Base-by-base conservation (phyloP, 768 basidiomycete genomes). In the Tricholoma furcatifolium region DNA sequence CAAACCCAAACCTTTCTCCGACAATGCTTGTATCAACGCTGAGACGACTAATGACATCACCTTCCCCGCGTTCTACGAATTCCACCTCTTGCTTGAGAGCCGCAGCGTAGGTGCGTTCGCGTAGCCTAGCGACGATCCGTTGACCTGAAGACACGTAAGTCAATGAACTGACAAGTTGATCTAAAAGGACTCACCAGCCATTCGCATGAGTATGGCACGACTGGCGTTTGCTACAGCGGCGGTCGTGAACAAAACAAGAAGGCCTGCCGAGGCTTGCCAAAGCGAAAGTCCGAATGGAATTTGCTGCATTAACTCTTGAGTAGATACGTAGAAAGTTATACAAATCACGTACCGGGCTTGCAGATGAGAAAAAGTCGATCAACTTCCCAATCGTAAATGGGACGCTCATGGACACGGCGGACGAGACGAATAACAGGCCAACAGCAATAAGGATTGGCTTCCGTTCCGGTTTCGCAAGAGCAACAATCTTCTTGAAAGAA, bases 11-110 rank as follows among this genome's bases (percentile, higher is more conserved):
- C 91, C 90, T 92, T 72, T 93, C 93, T 39, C 96, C 96, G 38
- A 98, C 91, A 58, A 98, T 91, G 59, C 84, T 91, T 6, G 91
- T 91, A 65, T 99, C 96, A 1, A 87, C 88, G 52, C 90, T 93
- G 30, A 98, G 76, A 50, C 96, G 76, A 67, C 93, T 95, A 40
- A 98, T 74, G 8, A 97, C 90, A 66, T 99, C 96, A 7, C 96
- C 96, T 56, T 95, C 93, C 2, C 92, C 92, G 34, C 81, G 82
- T 67, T 97, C 95, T 6, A 95, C 91, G 67, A 85, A 95, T 66
- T 96, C 93, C 23, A 96, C 87, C 67, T 98, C 95, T 68, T 97
- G 93, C 47, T 76, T 79, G 6, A 98, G 75, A 2, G 93, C 83
- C n/a, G 91, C 88, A 6, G 79, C 73, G 65, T 93, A 98, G 15